A percentile compares a stretch with the other conserved stretches of the same genome.
Conservation (phyloP, 495 filamentous ascomycete species). For the Hypoxylon fuscum region DNA sequence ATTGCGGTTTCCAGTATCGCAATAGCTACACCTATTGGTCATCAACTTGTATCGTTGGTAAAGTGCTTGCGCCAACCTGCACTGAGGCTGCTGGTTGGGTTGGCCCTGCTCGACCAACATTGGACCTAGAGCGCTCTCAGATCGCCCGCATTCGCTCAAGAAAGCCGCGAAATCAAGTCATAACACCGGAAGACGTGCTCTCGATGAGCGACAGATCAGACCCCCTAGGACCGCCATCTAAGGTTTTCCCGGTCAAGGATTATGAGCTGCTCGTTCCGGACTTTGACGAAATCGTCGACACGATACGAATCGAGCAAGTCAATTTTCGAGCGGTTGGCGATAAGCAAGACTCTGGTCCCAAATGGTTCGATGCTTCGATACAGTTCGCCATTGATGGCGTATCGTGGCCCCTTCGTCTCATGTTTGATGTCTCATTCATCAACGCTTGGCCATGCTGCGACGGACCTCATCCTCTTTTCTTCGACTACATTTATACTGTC, state of each 20-base stretch:
- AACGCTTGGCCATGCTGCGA: constrained; percentile 71
- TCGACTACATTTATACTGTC: constrained; percentile 66
- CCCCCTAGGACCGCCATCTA: constrained; percentile 67
- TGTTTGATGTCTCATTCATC: constrained; percentile 73
- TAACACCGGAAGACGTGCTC: constrained; percentile 63
- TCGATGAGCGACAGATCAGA: constrained; percentile 69
- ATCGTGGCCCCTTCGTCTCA: constrained; percentile 68
- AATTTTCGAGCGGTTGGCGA: constrained; percentile 53
- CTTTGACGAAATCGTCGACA: constrained; percentile 63
- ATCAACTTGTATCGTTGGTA: constrained; percentile 72
- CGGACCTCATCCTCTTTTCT: constrained; percentile 75
- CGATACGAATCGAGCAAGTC: constrained; percentile 71
- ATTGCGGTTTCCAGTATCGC: constrained; percentile 76
- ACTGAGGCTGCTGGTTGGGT: constrained; percentile 74
- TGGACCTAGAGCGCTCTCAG: constrained; percentile 68
- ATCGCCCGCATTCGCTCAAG: constrained; percentile 68
- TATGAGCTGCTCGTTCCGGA: constrained; percentile 65
- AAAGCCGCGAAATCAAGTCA: constrained; percentile 50
- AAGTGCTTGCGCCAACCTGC: constrained; percentile 79
- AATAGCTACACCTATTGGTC: constrained; percentile 76
- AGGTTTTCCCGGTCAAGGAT: constrained; percentile 67
- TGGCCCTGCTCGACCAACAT: constrained; percentile 69
- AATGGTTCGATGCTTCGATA: constrained; percentile 68
- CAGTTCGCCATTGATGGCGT: constrained; percentile 72
- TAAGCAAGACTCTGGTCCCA: constrained; percentile 44